These are phyloP conservation scores for Fusarium sp. DNA, from an alignment of 2,329 filamentous ascomycete species.

Conservation along the genomic window DNA sequence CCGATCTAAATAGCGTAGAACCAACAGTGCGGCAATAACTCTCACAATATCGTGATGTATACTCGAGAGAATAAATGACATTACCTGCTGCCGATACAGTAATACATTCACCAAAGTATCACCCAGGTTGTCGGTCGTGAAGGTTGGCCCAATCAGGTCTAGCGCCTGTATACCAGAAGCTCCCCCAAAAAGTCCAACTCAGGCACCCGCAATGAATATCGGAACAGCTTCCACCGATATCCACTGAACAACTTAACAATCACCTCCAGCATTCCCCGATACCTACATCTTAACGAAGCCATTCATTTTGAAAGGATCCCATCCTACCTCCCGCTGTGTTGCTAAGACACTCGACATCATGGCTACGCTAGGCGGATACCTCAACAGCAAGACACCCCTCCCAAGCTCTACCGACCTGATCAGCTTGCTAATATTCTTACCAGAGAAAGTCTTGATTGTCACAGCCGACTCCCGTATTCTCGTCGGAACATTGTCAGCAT, in stretches of 20 bases:
- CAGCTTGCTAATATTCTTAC: constrained; percentile 12
- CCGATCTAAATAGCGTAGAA: too few relatives aligned
- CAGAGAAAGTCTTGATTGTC: constrained; percentile 92
- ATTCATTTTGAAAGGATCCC: not conserved
- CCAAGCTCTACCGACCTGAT: constrained; percentile 13
- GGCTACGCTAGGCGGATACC: constrained; percentile 60
- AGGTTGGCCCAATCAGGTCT: constrained; percentile 35
- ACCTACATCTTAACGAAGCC: not conserved
- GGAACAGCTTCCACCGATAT: constrained; percentile 24
- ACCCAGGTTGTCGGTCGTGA: constrained; percentile 3
- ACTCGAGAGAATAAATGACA: not conserved
- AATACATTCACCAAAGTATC: not conserved
- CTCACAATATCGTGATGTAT: not conserved
- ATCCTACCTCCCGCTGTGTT: not conserved
- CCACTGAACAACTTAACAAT: not conserved
- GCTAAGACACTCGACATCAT: constrained; percentile 46
- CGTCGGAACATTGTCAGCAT: constrained; percentile 84
- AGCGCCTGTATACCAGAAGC: constrained; percentile 34
- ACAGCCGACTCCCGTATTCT: constrained; percentile 92
- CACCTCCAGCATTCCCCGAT: not conserved
- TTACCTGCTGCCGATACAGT: not conserved
- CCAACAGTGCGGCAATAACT: too few relatives aligned
- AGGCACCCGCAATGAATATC: constrained; percentile 24
- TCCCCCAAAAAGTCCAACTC: constrained; percentile 47
- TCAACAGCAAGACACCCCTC: constrained; percentile 56